These are phyloP conservation scores for Suillus sp. DNA, from an alignment of 768 basidiomycete species.

Conservation along the genomic window DNA sequence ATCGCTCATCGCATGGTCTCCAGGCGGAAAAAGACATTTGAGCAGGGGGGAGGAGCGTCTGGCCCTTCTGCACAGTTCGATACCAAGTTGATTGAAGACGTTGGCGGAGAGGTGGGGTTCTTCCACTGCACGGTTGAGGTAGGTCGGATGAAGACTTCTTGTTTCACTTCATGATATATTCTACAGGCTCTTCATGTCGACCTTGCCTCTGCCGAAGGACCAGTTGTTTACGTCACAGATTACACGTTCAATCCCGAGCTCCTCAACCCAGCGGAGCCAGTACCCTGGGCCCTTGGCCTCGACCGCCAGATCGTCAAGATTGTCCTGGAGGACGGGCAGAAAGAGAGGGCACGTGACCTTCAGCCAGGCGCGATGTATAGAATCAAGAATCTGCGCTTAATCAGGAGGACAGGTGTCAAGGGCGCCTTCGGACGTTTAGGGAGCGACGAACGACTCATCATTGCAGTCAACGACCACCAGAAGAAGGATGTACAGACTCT, in stretches of 20 bases:
- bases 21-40: conserved; percentile 53
- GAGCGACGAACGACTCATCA: conserved; percentile 29
- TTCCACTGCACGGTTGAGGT: conserved; percentile 66
- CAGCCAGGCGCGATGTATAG: conserved; percentile 44
- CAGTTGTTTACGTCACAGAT: conserved; percentile 62
- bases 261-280: conserved; percentile 25
- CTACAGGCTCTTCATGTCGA: conserved; percentile 51
- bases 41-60: conserved; percentile 28
- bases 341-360: conserved; percentile 40
- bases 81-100: conserved; percentile 50
- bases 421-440: conserved; percentile 28
- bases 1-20: conserved; percentile 10
- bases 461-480: conserved; percentile 18
- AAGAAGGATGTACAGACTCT: conserved; percentile 20
- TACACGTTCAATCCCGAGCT: conserved; percentile 57
- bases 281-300: conserved; percentile 44
- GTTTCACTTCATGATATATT: background rate
- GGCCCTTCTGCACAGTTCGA: conserved; percentile 37
- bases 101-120: conserved; percentile 40
- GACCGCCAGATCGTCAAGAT: conserved; percentile 55
- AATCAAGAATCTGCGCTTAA: conserved; percentile 56
- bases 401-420: conserved; percentile 26
- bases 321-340: conserved; percentile 49
- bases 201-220: conserved; percentile 32
- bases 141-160: conserved; percentile 8